Conservation (phyloP, 2,329 filamentous ascomycete species). For the Aspergillus unguis region DNA sequence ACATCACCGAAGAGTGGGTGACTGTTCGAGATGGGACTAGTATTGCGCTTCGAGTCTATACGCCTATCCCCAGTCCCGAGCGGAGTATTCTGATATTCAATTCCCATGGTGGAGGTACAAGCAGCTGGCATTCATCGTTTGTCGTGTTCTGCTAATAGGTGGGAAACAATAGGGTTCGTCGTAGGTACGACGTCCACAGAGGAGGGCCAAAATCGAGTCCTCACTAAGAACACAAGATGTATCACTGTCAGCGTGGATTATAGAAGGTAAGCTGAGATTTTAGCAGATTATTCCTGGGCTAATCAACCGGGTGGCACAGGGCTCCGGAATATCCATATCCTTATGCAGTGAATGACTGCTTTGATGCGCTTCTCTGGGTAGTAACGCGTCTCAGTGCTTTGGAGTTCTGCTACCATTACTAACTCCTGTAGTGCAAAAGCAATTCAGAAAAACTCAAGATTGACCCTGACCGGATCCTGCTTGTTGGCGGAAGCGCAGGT, state of each 20-base stretch:
- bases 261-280: neutral
- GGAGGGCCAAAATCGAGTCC: neutral
- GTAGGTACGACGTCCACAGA: neutral
- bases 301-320: neutral
- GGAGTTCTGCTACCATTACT: neutral
- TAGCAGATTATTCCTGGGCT: neutral
- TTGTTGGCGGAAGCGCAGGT: neutral
- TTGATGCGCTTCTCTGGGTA: neutral
- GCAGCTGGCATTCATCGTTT: rapidly evolving
- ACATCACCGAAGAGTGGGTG: no score
- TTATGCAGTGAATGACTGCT: neutral
- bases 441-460: neutral
- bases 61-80: no score
- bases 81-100: neutral
- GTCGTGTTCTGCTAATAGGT: neutral
- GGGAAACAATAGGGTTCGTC: neutral
- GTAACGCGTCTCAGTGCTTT: no score
- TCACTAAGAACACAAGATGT: neutral
- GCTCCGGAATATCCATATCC: neutral
- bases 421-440: neutral
- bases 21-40: no score
- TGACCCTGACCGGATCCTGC: neutral
- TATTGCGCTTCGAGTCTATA: no score
- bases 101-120: neutral
- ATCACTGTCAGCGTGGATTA: neutral